Conservation (phyloP, 1,284 basidiomycete species). For the Nidula niveotomentosa region DNA sequence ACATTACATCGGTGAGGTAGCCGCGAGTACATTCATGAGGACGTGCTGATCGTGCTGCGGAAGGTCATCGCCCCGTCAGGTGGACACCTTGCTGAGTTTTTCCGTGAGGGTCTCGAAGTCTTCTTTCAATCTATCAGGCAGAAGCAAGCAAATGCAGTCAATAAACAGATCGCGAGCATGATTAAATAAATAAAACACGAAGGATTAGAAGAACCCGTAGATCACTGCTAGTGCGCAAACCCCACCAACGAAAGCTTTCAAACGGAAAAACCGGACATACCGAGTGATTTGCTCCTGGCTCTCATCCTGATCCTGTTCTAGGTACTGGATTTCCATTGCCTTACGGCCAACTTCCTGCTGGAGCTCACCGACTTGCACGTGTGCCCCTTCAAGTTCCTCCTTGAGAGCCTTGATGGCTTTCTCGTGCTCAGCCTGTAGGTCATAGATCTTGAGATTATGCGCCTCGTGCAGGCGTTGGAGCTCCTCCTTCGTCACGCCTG, state of each 20-base stretch:
- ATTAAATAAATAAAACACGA: conserved; percentile 17
- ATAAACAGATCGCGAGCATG: conserved; percentile 30
- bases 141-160: conserved; percentile 18
- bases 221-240: conserved; percentile 56
- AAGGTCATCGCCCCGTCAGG: neutral
- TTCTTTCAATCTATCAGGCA: conserved; percentile 56
- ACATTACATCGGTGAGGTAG: neutral
- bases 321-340: conserved; percentile 75
- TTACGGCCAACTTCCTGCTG: conserved; percentile 65
- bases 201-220: conserved; percentile 47
- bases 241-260: conserved; percentile 56
- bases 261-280: conserved; percentile 67
- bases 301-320: conserved; percentile 78
- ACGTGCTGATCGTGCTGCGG: neutral
- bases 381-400: conserved; percentile 61
- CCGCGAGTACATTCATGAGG: neutral
- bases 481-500: conserved; percentile 69
- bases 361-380: conserved; percentile 52
- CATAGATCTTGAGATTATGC: conserved; percentile 78
- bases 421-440: conserved; percentile 73
- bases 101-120: conserved; percentile 52
- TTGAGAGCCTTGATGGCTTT: conserved; percentile 56
- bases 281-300: conserved; percentile 69
- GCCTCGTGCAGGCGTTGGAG: conserved; percentile 75
- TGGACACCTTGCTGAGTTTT: conserved; percentile 26